Percentiles rank a stretch among this genome's conserved stretches.
phyloP scores from a whole-genome alignment of 148 eudicot genomes.

The Cornus florida region DNA sequence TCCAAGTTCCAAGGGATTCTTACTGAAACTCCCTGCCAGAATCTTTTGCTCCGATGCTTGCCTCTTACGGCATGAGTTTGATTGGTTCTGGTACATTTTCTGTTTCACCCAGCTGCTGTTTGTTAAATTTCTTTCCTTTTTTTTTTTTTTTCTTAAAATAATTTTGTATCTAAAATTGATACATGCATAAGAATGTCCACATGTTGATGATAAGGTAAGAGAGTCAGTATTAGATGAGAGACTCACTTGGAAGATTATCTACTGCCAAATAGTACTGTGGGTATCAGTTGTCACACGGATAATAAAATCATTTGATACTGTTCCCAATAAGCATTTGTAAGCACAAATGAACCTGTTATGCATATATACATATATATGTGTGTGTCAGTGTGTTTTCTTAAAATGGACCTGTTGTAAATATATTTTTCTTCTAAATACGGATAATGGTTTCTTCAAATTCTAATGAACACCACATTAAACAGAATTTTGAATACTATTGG shows the following conservation, averaged over 20 bases:
- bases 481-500: too few species aligned
- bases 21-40: not conserved
- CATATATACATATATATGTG: too few species aligned
- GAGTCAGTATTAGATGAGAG: not conserved
- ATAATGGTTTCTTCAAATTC: too few species aligned
- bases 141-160: not conserved
- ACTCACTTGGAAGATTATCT: not conserved
- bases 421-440: too few species aligned
- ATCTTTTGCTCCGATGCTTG: not conserved
- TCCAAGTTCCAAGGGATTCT: not conserved
- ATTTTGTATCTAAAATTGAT: not conserved
- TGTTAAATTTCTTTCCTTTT: not conserved
- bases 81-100: not conserved
- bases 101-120: not conserved
- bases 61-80: not conserved
- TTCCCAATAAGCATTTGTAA: not conserved
- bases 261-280: constrained; percentile 2
- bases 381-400: too few species aligned
- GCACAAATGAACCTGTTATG: not conserved
- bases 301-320: not conserved
- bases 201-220: not conserved
- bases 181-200: not conserved
- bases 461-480: too few species aligned
- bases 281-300: not conserved
- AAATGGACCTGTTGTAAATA: too few species aligned